Evolutionary conservation across 2,329 filamentous ascomycete genomes (phyloP).

Genomic region (Aspergillus fijiensis): DNA sequence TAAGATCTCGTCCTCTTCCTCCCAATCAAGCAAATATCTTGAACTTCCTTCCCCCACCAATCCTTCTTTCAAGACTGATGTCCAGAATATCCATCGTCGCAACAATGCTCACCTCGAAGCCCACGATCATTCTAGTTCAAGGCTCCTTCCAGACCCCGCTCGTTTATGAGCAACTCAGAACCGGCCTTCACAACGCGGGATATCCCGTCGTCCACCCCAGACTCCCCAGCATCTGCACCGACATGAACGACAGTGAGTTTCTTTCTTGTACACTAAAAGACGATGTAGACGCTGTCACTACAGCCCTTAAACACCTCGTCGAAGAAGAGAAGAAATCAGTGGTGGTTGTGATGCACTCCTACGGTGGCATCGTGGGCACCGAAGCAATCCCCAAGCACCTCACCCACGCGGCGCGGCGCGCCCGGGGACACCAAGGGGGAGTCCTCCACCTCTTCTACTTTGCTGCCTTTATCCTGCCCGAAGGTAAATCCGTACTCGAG

Average conservation of each 20-base stretch:
- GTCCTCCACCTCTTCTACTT: constrained; percentile 4
- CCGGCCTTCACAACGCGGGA: neutral
- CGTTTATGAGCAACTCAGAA: neutral
- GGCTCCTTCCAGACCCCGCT: neutral
- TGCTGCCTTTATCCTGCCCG: neutral
- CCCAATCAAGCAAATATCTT: too few species aligned
- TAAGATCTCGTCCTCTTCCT: too few species aligned
- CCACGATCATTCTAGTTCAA: neutral
- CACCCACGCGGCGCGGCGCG: neutral
- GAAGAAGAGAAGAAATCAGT: neutral
- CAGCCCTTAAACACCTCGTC: neutral
- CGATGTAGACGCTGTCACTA: neutral
- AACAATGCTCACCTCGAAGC: neutral
- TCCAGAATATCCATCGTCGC: too few species aligned
- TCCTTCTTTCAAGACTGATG: too few species aligned
- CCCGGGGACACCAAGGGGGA: neutral
- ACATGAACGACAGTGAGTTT: neutral
- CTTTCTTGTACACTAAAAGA: neutral
- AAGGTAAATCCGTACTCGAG: neutral
- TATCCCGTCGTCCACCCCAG: neutral
- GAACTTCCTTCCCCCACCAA: too few species aligned
- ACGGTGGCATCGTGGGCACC: constrained; percentile 7
- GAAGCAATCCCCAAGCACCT: constrained; percentile 4
- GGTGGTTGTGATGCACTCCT: constrained; percentile 4
- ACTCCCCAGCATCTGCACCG: neutral